Percentiles rank a stretch among this genome's conserved stretches.
Evolutionary conservation across 352 stramenopile genomes (phyloP).

Genomic region (Phytophthora cryptogea): DNA sequence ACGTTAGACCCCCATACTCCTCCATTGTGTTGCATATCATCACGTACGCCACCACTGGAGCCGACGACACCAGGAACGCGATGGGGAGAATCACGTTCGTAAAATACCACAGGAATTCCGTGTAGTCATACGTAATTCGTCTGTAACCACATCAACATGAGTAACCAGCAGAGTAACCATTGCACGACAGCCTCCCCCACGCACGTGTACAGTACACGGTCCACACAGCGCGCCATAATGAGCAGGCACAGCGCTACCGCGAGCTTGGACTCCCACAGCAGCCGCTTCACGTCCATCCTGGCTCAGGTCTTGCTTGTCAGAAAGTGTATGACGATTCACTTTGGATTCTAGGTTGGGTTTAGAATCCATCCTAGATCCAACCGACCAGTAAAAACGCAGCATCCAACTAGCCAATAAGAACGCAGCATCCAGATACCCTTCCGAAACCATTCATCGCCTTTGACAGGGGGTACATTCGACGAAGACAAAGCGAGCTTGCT

Average conservation of each 20-base stretch:
- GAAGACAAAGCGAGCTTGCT: no score
- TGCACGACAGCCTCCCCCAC: slow-evolving; percentile 19
- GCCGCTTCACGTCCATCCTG: slow-evolving; percentile 68
- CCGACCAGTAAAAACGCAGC: not conserved
- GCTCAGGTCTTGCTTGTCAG: not conserved
- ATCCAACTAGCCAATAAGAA: slow-evolving; percentile 2
- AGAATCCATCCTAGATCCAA: not conserved
- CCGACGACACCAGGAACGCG: slow-evolving; percentile 74
- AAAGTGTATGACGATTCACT: slow-evolving; percentile 20
- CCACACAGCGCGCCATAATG: slow-evolving; percentile 79
- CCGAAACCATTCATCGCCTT: no score
- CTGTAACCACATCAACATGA: slow-evolving; percentile 25
- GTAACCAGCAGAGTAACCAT: not conserved
- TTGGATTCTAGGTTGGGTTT: no score
- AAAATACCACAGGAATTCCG: slow-evolving; percentile 89
- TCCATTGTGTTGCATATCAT: not conserved
- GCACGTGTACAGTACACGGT: slow-evolving; percentile 88
- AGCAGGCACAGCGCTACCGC: slow-evolving; percentile 75
- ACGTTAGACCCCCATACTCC: not conserved
- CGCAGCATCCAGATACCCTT: not conserved
- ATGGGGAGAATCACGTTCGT: slow-evolving; percentile 83
- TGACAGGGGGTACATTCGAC: no score
- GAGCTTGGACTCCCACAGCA: slow-evolving; percentile 87
- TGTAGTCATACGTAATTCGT: slow-evolving; percentile 89
- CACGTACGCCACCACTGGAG: slow-evolving; percentile 73